Evolutionary conservation across 805 yeast species (phyloP), one percentile per base, ranked within the genome.

Genomic region (Pichia manshurica): DNA sequence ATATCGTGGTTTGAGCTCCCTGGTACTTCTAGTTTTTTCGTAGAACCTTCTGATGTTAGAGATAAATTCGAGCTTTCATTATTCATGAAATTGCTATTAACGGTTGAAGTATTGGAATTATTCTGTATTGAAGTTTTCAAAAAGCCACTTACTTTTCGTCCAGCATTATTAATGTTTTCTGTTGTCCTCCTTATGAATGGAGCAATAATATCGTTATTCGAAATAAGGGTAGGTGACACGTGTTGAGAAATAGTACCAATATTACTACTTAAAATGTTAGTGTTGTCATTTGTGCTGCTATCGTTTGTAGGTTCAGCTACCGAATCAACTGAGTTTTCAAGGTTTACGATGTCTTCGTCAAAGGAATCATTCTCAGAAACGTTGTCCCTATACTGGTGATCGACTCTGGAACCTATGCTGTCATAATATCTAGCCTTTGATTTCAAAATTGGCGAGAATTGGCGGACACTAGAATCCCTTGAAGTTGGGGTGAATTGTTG

Each of bases 61-160:
- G 25, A 37, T 5, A 20, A 4, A 21, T 37, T 41, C 4, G 39
- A 38, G 32, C 42, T 35, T 31, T 47, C 44, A 25, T 8, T 20
- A 21, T 37, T 37, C 20, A 12, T 23, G 22, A 29, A 23, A 20
- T 20, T 28, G 29, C 20, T 19, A 46, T 38, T 38, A 8, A 38
- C 16, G 20, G 25, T 21, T 22, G 40, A 20, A 13, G 22, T 6
- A 22, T 20, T 38, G 15, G 29, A 10, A 15, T 22, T 38, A 38
- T 60, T 42, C 16, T 37, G 21, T 4, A 37, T 21, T 7, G 17
- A 56, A 10, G 29, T 25, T 25, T 25, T 25, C 13, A 61, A 42
- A 31, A 60, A 58, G 7, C 59, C 57, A 10, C 64, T 59, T 3
- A 62, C 59, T 51, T 57, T 60, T 19, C 64, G 45, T 2, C 61